These are phyloP conservation scores for Fusarium liriodendri DNA, from an alignment of 2,329 filamentous ascomycete species.

Conservation along the genomic window DNA sequence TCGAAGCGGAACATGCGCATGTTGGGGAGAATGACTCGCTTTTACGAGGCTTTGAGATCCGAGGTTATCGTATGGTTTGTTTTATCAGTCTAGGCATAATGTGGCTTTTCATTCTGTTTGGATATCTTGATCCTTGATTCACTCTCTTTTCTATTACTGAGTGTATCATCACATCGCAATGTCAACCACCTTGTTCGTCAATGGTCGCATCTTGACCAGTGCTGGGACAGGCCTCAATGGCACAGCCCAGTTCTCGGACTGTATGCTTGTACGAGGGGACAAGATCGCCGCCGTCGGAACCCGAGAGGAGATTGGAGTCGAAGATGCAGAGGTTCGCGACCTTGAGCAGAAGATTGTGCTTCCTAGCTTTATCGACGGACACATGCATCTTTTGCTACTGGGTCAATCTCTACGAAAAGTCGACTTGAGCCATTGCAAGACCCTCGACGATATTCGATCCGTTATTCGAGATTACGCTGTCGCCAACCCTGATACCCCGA, in stretches of 20 bases:
- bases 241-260: slow-evolving; percentile 37
- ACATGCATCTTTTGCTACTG: background rate
- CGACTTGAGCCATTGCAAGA: background rate
- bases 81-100: background rate
- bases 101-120: background rate
- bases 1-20: background rate
- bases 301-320: slow-evolving; percentile 15
- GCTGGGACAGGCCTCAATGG: slow-evolving; percentile 20
- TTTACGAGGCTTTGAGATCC: background rate
- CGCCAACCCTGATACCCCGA: background rate
- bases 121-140: background rate
- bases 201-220: slow-evolving; percentile 38
- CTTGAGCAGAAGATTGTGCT: background rate
- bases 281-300: slow-evolving; percentile 47
- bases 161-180: background rate
- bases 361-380: background rate
- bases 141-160: background rate
- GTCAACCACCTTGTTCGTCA: slow-evolving; percentile 24
- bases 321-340: background rate
- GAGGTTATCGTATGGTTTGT: background rate
- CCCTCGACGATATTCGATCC: background rate
- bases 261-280: slow-evolving; percentile 46
- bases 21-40: background rate
- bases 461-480: background rate
- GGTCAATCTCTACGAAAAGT: background rate